Percentiles rank a stretch among this genome's conserved stretches.
Evolutionary conservation across 306 rosid species (phyloP).

Genomic region (Parietaria judaica): DNA sequence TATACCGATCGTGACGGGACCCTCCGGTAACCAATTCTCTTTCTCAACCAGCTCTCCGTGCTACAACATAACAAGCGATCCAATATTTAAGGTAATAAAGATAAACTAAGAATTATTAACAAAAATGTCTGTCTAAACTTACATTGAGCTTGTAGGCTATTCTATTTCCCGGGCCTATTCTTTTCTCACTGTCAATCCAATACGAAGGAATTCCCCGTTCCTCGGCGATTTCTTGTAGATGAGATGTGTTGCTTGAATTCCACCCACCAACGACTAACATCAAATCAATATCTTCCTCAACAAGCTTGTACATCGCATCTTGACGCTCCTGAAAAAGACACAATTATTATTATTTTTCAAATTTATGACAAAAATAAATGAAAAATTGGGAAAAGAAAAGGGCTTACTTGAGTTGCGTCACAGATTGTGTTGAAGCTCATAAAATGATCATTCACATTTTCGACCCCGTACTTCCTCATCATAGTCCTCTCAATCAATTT

Average conservation of each 20-base stretch:
- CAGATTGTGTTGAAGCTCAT: slow-evolving; percentile 95
- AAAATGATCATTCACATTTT: slow-evolving; percentile 69
- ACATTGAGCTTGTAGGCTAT: slow-evolving; percentile 73
- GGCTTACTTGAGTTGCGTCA: slow-evolving; percentile 86
- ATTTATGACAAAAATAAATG: background rate
- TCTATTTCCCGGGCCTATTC: slow-evolving; percentile 96
- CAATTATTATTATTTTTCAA: background rate
- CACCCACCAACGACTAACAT: slow-evolving; percentile 90
- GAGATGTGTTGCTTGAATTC: slow-evolving; percentile 97
- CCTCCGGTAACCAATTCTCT: slow-evolving; percentile 78
- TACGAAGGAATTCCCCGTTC: slow-evolving; percentile 85
- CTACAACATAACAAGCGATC: slow-evolving; percentile 22
- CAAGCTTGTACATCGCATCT: slow-evolving; percentile 99
- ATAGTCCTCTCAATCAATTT: slow-evolving; percentile 74
- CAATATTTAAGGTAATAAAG: background rate
- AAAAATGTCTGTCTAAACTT: slow-evolving; percentile 22
- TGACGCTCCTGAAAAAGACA: slow-evolving; percentile 72
- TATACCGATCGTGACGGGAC: slow-evolving; percentile 79
- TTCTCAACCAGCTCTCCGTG: slow-evolving; percentile 95
- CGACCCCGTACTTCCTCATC: slow-evolving; percentile 84
- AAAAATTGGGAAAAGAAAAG: slow-evolving; percentile 1
- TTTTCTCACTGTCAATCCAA: slow-evolving; percentile 86
- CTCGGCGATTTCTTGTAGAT: slow-evolving; percentile 98
- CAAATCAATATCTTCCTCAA: slow-evolving; percentile 70
- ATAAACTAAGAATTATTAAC: background rate